phyloP scores from a whole-genome alignment of 2,329 filamentous ascomycete genomes.

The Pseudogymnoascus sp. region DNA sequence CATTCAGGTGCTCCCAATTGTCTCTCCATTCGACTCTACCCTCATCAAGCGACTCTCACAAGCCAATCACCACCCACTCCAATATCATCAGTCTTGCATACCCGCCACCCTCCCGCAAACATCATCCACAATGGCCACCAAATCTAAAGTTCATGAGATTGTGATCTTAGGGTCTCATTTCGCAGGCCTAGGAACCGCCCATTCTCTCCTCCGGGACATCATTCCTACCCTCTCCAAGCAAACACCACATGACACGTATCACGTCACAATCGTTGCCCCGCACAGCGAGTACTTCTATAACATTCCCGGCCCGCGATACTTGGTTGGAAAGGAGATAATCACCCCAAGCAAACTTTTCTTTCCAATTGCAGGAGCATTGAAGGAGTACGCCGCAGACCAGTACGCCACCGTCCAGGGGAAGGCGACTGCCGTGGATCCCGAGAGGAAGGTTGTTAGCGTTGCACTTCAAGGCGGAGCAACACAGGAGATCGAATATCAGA shows the following conservation, averaged over 20 bases:
- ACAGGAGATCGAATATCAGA: conserved; percentile 37
- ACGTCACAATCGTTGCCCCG: conserved; percentile 48
- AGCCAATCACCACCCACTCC: background rate
- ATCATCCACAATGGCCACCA: background rate
- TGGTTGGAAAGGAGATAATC: conserved; percentile 42
- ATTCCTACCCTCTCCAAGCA: conserved; percentile 1
- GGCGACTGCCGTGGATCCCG: conserved; percentile 40
- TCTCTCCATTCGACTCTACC: background rate
- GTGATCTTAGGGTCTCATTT: background rate
- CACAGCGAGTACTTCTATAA: conserved; percentile 47
- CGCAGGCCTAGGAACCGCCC: background rate
- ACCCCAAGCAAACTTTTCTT: conserved; percentile 41
- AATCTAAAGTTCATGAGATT: background rate
- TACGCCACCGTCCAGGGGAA: conserved; percentile 45
- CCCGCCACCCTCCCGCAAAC: background rate
- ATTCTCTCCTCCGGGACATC: conserved; percentile 5
- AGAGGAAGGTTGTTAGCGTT: conserved; percentile 38
- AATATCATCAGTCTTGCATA: background rate
- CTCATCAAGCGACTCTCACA: background rate
- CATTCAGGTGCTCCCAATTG: background rate
- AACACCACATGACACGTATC: conserved; percentile 32
- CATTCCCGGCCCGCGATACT: conserved; percentile 44
- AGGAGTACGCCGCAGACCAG: conserved; percentile 38
- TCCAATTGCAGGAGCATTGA: conserved; percentile 43
- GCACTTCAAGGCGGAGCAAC: background rate